phyloP scores from a whole-genome alignment of 805 yeast genomes.

The Vanderwaltozyma verrucispora region DNA sequence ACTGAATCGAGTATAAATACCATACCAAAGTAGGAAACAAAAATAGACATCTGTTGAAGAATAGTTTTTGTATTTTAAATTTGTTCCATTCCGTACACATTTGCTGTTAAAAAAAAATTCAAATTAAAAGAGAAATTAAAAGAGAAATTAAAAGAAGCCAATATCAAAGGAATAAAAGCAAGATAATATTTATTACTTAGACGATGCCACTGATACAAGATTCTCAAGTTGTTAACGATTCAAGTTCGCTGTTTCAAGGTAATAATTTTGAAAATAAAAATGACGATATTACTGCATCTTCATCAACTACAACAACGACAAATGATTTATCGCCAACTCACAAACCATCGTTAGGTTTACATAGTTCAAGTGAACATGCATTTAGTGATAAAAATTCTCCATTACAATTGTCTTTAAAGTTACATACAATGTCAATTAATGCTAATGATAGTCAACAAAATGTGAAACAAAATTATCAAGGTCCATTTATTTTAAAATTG shows the following conservation, averaged over 20 bases:
- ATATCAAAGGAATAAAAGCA: too few species aligned
- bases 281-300: neutral
- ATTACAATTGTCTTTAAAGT: constrained; percentile 22
- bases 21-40: too few species aligned
- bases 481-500: constrained; percentile 32
- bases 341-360: neutral
- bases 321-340: constrained; percentile 2
- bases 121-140: too few species aligned
- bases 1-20: too few species aligned
- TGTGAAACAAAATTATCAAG: constrained; percentile 3
- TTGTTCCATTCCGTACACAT: too few species aligned
- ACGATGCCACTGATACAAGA: constrained; percentile 4
- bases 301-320: neutral
- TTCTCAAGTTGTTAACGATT: constrained; percentile 1
- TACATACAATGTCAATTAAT: constrained; percentile 19
- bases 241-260: neutral
- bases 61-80: too few species aligned
- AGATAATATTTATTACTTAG: too few species aligned
- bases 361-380: neutral
- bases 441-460: constrained; percentile 4
- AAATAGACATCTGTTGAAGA: too few species aligned
- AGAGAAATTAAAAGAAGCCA: too few species aligned
- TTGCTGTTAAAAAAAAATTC: too few species aligned
- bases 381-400: constrained; percentile 18
- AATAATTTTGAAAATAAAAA: neutral